phyloP scores from a whole-genome alignment of 176 grass and related monocot genomes.

The Themeda triandra region DNA sequence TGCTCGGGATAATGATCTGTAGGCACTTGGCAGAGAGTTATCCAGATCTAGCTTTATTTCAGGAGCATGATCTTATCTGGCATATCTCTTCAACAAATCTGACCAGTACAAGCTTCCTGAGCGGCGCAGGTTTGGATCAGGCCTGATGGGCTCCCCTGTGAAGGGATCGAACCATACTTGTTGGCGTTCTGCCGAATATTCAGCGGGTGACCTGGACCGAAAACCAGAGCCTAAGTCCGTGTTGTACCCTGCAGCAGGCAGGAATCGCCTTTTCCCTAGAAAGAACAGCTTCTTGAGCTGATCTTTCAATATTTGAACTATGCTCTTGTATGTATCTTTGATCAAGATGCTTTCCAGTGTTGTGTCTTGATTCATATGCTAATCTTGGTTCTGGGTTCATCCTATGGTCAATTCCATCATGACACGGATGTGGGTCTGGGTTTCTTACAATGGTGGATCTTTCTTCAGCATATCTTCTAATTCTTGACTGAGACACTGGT shows the following conservation, averaged over 20 bases:
- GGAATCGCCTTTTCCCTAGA: conserved; percentile 37
- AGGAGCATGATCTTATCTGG: conserved; percentile 2
- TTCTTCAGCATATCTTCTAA: conserved; percentile 45
- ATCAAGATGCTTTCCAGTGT: conserved; percentile 36
- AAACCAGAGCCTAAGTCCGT: conserved; percentile 12
- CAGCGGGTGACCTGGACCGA: conserved; percentile 32
- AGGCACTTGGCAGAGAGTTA: background rate
- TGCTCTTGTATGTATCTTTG: conserved; percentile 32
- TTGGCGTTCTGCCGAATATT: conserved; percentile 36
- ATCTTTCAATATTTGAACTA: conserved; percentile 28
- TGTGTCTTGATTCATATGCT: conserved; percentile 20
- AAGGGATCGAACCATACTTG: conserved; percentile 79
- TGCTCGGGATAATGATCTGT: background rate
- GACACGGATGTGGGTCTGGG: conserved; percentile 7
- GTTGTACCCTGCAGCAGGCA: conserved; percentile 31
- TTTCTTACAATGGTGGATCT: background rate
- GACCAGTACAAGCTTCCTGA: conserved; percentile 34
- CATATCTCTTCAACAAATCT: background rate
- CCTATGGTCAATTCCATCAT: conserved; percentile 5
- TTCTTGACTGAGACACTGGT: conserved; percentile 35
- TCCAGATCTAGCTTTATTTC: conserved; percentile 7
- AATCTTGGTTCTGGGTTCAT: conserved; percentile 25
- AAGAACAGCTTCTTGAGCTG: conserved; percentile 23
- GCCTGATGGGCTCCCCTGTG: conserved; percentile 60
- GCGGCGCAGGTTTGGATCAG: conserved; percentile 21